Percentiles rank a stretch among this genome's conserved stretches.
These are phyloP conservation scores for Tarenaya hassleriana DNA, from an alignment of 345 rosid species.

Conservation along the genomic window DNA sequence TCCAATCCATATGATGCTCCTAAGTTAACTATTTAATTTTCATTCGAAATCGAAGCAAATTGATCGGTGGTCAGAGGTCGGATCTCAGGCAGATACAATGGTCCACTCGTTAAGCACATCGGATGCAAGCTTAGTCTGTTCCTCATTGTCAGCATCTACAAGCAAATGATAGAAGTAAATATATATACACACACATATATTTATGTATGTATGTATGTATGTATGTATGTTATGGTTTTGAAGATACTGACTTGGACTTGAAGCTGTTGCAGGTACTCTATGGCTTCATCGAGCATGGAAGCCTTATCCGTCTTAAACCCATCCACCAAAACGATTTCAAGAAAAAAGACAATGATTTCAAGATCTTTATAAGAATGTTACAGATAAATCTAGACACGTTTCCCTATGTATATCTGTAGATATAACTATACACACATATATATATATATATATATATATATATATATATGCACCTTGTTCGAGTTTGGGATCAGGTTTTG, in stretches of 20 bases:
- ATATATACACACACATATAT: not conserved
- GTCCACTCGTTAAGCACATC: slow-evolving; percentile 50
- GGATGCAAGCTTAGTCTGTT: slow-evolving; percentile 71
- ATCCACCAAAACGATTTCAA: slow-evolving; percentile 13
- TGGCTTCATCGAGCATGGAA: slow-evolving; percentile 94
- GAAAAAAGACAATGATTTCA: not conserved
- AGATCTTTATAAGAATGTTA: too few species aligned
- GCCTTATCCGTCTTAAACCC: slow-evolving; percentile 98
- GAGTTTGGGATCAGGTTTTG: slow-evolving; percentile 92
- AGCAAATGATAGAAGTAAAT: too few species aligned
- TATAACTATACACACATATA: too few species aligned
- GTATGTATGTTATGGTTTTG: too few species aligned
- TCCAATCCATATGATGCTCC: slow-evolving; percentile 45
- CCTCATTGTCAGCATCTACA: slow-evolving; percentile 72
- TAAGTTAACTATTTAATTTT: slow-evolving; percentile 36
- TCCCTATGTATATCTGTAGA: not conserved
- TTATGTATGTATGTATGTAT: not conserved
- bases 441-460: too few species aligned
- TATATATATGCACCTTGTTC: slow-evolving; percentile 74
- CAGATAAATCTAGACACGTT: not conserved
- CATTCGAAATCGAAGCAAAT: too few species aligned
- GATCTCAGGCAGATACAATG: slow-evolving; percentile 36
- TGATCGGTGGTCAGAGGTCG: slow-evolving; percentile 32
- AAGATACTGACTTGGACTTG: slow-evolving; percentile 73
- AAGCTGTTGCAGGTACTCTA: slow-evolving; percentile 87